Percentiles rank a stretch among this genome's conserved stretches.
Evolutionary conservation across 2,329 filamentous ascomycete species (phyloP).

Genomic region (Pyricularia sp.): DNA sequence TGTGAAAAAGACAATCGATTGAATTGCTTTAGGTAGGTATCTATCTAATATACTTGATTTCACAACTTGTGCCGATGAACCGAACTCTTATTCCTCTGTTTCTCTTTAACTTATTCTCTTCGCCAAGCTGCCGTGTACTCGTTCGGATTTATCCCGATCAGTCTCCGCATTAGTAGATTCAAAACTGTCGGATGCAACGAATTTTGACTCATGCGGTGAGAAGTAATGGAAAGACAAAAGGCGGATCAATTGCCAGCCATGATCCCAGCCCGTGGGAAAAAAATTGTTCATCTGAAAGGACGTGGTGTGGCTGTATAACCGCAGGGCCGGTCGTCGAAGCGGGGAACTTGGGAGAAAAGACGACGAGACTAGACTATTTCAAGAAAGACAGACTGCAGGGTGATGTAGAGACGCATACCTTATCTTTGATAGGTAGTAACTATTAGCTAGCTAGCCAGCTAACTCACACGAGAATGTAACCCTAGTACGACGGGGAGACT

Average conservation of each 20-base stretch:
- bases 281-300: not conserved
- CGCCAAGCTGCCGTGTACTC: not conserved
- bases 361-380: not conserved
- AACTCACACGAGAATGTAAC: not conserved
- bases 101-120: not conserved
- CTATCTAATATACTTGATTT: not conserved
- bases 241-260: not conserved
- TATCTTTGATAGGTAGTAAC: not conserved
- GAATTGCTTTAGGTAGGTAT: not conserved
- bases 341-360: not conserved
- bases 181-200: not conserved
- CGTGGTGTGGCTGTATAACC: not conserved
- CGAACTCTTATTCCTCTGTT: not conserved
- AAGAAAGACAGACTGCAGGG: not conserved
- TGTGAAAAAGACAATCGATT: not conserved
- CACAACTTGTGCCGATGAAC: not conserved
- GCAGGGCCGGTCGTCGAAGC: not conserved
- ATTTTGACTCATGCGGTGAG: slow-evolving; percentile 4
- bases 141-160: not conserved
- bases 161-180: not conserved
- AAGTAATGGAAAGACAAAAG: not conserved
- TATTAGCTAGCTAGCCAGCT: not conserved
- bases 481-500: not conserved
- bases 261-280: not conserved
- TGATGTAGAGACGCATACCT: not conserved